Evolutionary conservation across 176 grass and related monocot genomes (phyloP).

Genomic region (Raddia distichophylla): DNA sequence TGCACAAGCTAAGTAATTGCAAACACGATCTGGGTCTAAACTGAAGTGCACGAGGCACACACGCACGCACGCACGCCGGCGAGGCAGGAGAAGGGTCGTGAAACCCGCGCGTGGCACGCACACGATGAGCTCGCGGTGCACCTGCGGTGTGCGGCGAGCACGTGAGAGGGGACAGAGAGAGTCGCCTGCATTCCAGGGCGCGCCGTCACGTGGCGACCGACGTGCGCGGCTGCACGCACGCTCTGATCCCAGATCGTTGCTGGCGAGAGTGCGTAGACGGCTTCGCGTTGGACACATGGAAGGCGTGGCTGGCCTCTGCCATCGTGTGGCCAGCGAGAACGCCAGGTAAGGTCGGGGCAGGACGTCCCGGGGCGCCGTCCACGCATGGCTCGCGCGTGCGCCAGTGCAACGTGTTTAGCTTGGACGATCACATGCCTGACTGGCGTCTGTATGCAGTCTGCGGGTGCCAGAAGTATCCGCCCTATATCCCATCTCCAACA

Average conservation of each 20-base stretch:
- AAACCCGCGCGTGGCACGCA: constrained; percentile 25
- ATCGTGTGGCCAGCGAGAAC: not conserved
- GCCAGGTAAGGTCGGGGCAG: too few species aligned
- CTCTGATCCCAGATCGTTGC: not conserved
- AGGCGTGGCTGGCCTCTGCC: not conserved
- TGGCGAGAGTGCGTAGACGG: not conserved
- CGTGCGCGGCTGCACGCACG: not conserved
- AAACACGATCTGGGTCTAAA: not conserved
- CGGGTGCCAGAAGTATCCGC: too few species aligned
- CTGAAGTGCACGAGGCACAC: not conserved
- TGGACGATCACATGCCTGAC: too few species aligned
- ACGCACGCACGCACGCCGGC: not conserved
- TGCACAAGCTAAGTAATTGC: not conserved
- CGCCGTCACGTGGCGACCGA: too few species aligned
- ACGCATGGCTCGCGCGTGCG: too few species aligned
- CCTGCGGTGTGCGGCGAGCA: not conserved
- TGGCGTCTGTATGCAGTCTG: too few species aligned
- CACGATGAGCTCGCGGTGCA: too few species aligned
- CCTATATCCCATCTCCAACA: too few species aligned
- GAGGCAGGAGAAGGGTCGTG: not conserved
- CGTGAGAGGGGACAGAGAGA: not conserved
- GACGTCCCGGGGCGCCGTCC: too few species aligned
- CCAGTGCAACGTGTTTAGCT: too few species aligned
- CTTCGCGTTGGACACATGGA: not conserved
- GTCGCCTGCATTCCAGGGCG: not conserved